Evolutionary conservation across 1,139 yeast genomes (phyloP), one percentile per base, ranked within the genome.

Genomic region (Geotrichum restrictum): DNA sequence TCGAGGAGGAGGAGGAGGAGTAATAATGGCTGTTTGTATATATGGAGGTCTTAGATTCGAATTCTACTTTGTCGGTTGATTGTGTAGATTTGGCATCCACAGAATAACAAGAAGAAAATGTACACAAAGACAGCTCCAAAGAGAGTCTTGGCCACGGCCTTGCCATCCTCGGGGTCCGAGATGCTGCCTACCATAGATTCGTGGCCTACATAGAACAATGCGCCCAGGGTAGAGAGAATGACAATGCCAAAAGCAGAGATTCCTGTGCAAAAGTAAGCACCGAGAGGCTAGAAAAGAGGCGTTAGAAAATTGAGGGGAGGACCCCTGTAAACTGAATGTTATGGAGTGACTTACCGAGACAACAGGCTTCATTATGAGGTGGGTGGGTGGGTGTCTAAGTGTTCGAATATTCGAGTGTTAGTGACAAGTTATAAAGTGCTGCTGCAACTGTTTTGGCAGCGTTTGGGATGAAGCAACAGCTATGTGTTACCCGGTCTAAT

Each of bases 181-280:
- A 83, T 82, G 40, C 96, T 86, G 6, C 98, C 98, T 74, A 89
- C 84, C 85, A 93, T 84, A 19, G 95, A 78, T 71, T 93, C 98
- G 68, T 88, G 95, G 62, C 83, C 88, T 47, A 75, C 75, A 62
- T 84, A 76, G 75, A 93, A 93, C 61, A 93, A 75, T 61, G 80
- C 80, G 19, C 95, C 98, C 62, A 93, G 80, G 52, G 87, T 85
- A 10, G 95, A 80, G 51, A 93, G 79, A 60, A 93, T 91, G 51
- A 88, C 84, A 40, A 93, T 82, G 55, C 94, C 98, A 68, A 91
- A 91, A 27, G 93, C 88, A 51, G 97, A 89, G 53, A 93, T 76
- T 47, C 93, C 78, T 51, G 98, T 93, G 69, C 98, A 93, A 70
- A 88, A 88, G 86, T 95, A 93, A 37, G 98, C 98, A 67, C 85